These are phyloP conservation scores for Beauveria caledonica DNA, from an alignment of 2,329 filamentous ascomycete genomes.

Conservation along the genomic window DNA sequence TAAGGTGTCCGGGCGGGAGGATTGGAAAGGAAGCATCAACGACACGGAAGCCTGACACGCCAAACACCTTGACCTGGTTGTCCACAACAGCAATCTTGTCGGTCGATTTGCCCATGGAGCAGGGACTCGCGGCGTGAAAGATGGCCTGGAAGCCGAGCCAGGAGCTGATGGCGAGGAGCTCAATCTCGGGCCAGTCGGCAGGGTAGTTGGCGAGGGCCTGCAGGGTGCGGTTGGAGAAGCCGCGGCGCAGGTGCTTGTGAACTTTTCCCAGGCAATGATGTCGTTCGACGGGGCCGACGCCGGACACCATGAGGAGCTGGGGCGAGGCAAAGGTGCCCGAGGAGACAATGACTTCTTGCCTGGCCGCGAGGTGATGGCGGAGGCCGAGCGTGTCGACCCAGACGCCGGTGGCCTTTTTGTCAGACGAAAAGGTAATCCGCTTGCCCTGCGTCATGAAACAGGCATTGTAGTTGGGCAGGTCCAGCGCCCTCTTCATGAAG, in stretches of 20 bases:
- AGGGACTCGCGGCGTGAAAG: not conserved
- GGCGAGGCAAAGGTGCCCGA: slow-evolving; percentile 28
- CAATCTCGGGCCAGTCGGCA: slow-evolving; percentile 12
- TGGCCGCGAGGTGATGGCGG: slow-evolving; percentile 10
- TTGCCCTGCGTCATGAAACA: slow-evolving; percentile 31
- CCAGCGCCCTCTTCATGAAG: slow-evolving; percentile 23
- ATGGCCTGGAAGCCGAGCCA: not conserved
- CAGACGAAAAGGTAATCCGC: slow-evolving; percentile 31
- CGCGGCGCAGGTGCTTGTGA: not conserved
- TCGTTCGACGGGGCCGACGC: slow-evolving; percentile 22
- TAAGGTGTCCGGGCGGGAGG: not conserved
- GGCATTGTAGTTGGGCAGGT: slow-evolving; percentile 22
- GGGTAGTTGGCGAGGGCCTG: not conserved
- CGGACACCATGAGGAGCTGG: slow-evolving; percentile 28
- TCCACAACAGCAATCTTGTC: not conserved
- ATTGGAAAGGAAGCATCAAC: not conserved
- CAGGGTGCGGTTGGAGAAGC: not conserved
- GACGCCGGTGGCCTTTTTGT: slow-evolving; percentile 30
- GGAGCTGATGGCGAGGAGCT: slow-evolving; percentile 5
- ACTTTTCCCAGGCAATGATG: slow-evolving; percentile 6
- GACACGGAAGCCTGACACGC: not conserved
- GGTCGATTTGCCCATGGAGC: not conserved
- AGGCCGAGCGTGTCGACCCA: slow-evolving; percentile 18
- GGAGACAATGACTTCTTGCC: slow-evolving; percentile 14
- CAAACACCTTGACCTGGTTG: not conserved